Evolutionary conservation across 2,329 filamentous ascomycete genomes (phyloP), one percentile per base, ranked within the genome.

Genomic region (Canariomyces notabilis): DNA sequence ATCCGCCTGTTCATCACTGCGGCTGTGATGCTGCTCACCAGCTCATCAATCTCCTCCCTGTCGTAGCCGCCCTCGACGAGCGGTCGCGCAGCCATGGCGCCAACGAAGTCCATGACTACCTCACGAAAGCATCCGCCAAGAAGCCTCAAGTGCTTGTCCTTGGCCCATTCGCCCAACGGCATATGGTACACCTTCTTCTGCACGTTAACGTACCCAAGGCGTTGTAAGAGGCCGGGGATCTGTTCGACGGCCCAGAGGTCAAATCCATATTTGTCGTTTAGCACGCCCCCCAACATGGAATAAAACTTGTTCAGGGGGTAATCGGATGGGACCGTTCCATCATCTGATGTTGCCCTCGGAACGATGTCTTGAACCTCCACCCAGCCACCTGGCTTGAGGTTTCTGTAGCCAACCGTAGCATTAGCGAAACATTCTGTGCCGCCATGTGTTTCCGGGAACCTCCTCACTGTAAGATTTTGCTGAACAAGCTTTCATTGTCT

Each of bases 321-420:
- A 44, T 72, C 64, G 5, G 63, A 54, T 2, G 60, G 59, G 61
- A 76, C 67, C 6, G 68, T 70, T 34, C 59, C 61, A 45, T 74
- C 69, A 48, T 75, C 71, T 43, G 63, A 70, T n/a, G 61, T 55
- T 14, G 71, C 59, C n/a, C 55, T 56, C 3, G 65, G 64, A 42
- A 66, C 63, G 14, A 71, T 58, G 47, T 76, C 74, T 22, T 74
- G 71, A 39, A 72, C 68, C 51, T 76, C 73, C 31, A 77, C 61
- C 72, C 72, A 77, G 31, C 73, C 73, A 9, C 73, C 73, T 0
- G 66, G 63, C 36, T 62, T 67, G n/a, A 75, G 56, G 48, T 73
- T 63, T 20, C 59, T 61, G 26, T 29, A 5, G 26, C 8, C 26
- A 12, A 9, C 26, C 4, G 26, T 29, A 29, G 3, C 9, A 29